Evolutionary conservation across 306 rosid species (phyloP).

Genomic region (Oemleria cerasiformis): DNA sequence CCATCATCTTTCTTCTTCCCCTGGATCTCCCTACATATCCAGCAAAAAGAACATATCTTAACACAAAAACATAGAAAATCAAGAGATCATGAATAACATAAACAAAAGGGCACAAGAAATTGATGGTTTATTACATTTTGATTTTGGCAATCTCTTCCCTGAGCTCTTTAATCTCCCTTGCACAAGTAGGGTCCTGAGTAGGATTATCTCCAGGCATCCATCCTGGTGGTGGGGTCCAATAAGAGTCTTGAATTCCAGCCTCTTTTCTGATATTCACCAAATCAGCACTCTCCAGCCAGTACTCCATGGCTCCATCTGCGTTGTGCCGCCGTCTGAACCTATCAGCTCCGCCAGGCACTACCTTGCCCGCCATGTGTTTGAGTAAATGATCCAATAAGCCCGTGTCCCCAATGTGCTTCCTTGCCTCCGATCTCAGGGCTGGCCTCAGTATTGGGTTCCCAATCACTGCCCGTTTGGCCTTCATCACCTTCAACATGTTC

Average conservation of each 20-base stretch:
- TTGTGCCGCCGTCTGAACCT: slow-evolving; percentile 81
- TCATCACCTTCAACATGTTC: slow-evolving; percentile 72
- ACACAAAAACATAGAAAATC: neutral
- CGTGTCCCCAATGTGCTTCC: slow-evolving; percentile 83
- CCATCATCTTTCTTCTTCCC: slow-evolving; percentile 46
- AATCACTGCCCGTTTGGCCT: slow-evolving; percentile 52
- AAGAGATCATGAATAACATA: neutral
- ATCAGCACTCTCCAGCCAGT: slow-evolving; percentile 91
- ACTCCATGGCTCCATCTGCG: slow-evolving; percentile 90
- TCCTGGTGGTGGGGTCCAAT: slow-evolving; percentile 85
- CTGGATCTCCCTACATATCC: slow-evolving; percentile 37
- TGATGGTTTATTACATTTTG: slow-evolving; percentile 34
- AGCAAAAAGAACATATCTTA: neutral
- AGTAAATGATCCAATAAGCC: slow-evolving; percentile 88
- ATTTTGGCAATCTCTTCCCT: slow-evolving; percentile 56
- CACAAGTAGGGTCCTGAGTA: slow-evolving; percentile 51
- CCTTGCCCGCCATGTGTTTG: slow-evolving; percentile 91
- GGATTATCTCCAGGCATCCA: slow-evolving; percentile 83
- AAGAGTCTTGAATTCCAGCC: slow-evolving; percentile 80
- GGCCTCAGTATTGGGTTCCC: slow-evolving; percentile 75
- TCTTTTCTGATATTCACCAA: slow-evolving; percentile 53
- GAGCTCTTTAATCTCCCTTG: slow-evolving; percentile 45
- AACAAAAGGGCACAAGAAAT: too few species aligned
- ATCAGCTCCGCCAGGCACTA: slow-evolving; percentile 73
- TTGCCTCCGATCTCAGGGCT: slow-evolving; percentile 69